Percentiles rank a stretch among this genome's conserved stretches.
Evolutionary conservation across 164 flowering plant species (phyloP).

Genomic region (Nelumbo lutea): DNA sequence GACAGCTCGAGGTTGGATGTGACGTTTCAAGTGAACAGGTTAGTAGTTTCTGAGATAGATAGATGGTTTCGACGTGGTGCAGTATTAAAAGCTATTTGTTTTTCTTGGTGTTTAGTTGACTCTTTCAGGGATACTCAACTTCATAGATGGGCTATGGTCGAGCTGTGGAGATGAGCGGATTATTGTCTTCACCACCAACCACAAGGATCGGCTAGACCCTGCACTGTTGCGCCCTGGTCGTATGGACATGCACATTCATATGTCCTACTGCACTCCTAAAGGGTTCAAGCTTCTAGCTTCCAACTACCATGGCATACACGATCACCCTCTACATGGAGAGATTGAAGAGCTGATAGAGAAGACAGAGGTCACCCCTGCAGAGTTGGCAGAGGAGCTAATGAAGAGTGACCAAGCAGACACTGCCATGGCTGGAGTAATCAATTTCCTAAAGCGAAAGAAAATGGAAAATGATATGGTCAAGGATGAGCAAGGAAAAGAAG

Average conservation of each 20-base stretch:
- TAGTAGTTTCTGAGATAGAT: too few species aligned
- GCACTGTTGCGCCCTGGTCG: slow-evolving; percentile 55
- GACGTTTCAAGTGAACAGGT: too few species aligned
- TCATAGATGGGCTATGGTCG: slow-evolving; percentile 16
- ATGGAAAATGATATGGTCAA: too few species aligned
- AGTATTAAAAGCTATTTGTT: too few species aligned
- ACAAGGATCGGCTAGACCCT: too few species aligned
- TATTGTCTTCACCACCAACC: slow-evolving; percentile 20
- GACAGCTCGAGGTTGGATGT: not conserved
- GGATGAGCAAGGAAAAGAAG: too few species aligned
- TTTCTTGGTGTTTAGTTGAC: slow-evolving; percentile 24
- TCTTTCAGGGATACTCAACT: slow-evolving; percentile 46
- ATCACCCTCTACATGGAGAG: slow-evolving; percentile 14
- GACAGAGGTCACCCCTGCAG: slow-evolving; percentile 4
- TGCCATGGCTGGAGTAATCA: too few species aligned
- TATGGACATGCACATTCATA: slow-evolving; percentile 60
- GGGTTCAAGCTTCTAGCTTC: slow-evolving; percentile 42
- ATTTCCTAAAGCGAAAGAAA: too few species aligned
- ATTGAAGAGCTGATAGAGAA: slow-evolving; percentile 24
- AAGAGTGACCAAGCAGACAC: too few species aligned
- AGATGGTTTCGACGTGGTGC: too few species aligned
- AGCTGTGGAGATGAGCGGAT: slow-evolving; percentile 67
- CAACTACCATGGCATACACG: slow-evolving; percentile 35
- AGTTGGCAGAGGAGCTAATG: too few species aligned
- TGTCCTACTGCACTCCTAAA: slow-evolving; percentile 37